These are phyloP conservation scores for Nicotiana otophora DNA, from an alignment of 257 asterid species.

Conservation along the genomic window DNA sequence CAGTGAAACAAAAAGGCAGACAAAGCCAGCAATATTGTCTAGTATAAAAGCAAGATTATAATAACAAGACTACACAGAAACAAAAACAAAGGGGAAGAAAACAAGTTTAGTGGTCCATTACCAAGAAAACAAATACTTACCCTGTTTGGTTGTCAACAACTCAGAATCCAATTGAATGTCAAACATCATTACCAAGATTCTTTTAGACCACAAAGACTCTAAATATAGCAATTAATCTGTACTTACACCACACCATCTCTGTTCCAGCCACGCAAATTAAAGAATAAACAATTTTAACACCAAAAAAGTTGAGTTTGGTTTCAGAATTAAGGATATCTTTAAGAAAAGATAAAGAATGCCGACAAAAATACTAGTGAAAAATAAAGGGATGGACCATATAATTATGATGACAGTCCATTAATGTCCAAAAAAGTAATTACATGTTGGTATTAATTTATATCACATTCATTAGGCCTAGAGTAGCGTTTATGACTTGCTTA, in stretches of 20 bases:
- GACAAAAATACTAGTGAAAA: background rate
- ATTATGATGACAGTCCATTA: background rate
- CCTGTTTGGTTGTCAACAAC: conserved; percentile 11
- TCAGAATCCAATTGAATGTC: background rate
- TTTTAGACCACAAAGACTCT: conserved; percentile 3
- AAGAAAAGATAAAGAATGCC: background rate
- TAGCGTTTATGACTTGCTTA: background rate
- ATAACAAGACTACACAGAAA: background rate
- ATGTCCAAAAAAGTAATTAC: background rate
- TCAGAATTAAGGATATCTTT: background rate
- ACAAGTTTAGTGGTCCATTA: conserved; percentile 8
- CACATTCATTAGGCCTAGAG: background rate
- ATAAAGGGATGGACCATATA: background rate
- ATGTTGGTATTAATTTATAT: background rate
- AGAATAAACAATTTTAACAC: background rate
- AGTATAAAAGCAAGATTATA: background rate
- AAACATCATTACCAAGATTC: conserved; percentile 1
- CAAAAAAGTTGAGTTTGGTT: background rate
- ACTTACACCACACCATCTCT: background rate
- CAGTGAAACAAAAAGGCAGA: conserved; percentile 2
- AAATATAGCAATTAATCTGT: background rate
- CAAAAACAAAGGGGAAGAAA: background rate
- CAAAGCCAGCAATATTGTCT: background rate
- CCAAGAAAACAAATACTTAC: conserved; percentile 1
- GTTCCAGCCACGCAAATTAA: background rate